These are phyloP conservation scores for Hexamita inflata DNA, from an alignment of 208 protist genomes.

Conservation along the genomic window DNA sequence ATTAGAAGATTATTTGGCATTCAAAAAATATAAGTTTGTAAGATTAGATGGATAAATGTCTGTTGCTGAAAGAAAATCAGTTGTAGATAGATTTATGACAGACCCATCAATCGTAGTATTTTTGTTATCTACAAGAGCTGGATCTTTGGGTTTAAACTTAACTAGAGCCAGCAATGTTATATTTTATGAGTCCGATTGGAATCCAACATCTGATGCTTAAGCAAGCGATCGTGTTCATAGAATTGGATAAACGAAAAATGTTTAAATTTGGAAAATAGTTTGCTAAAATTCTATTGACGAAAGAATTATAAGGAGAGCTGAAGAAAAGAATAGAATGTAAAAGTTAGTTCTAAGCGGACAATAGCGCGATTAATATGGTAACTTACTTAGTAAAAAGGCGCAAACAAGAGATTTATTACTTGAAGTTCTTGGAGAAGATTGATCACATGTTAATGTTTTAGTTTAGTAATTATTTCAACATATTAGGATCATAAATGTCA, in stretches of 20 bases:
- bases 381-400: no score
- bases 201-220: slow-evolving; percentile 65
- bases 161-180: slow-evolving; percentile 94
- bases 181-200: slow-evolving; percentile 97
- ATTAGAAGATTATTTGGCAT: slow-evolving; percentile 76
- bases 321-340: slow-evolving; percentile 22
- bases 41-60: slow-evolving; percentile 40
- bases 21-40: slow-evolving; percentile 54
- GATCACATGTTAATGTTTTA: no score
- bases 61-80: slow-evolving; percentile 19
- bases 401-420: no score
- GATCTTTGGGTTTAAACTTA: slow-evolving; percentile 90
- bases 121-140: slow-evolving; percentile 82
- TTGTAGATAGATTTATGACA: slow-evolving; percentile 43
- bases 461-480: no score
- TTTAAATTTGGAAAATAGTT: slow-evolving; percentile 64
- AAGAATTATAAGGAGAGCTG: slow-evolving; percentile 61
- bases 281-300: slow-evolving; percentile 61
- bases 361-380: slow-evolving; percentile 12
- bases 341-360: slow-evolving; percentile 2
- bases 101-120: slow-evolving; percentile 78
- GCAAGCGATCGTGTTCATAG: slow-evolving; percentile 69
- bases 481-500: no score
- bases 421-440: no score
- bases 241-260: slow-evolving; percentile 48